Evolutionary conservation across 129 eudicot species (phyloP), one percentile per base, ranked within the genome.

Genomic region (Sambucus nigra): DNA sequence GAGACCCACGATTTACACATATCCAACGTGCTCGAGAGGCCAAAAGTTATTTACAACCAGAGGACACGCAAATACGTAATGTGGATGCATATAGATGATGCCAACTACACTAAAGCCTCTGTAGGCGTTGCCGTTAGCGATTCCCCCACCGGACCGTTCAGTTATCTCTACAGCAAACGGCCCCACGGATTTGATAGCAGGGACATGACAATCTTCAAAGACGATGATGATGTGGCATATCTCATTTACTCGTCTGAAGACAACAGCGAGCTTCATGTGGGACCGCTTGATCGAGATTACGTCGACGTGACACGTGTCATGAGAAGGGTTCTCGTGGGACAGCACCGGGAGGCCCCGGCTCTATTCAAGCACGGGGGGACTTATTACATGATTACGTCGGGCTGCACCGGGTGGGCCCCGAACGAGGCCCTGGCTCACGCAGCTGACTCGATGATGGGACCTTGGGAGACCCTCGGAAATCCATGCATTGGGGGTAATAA

Each of bases 31-130:
- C 81, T 86, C 27, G 99, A 91, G 77, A 61, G 99, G 67, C 99
- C 99, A 27, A 91, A 91, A 78, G 99, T 91, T 25, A 65, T 86
- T 6, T 77, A 76, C 66, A 91, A 91, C 28, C 65, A 82, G 12
- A 75, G 66, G 28, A 91, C 94, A 16, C 61, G 64, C 28, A 91
- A 91, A 76, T 91, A 85, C 28, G 85, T 91, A 29, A 91, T 86
- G 99, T 91, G 99, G 99, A 91, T 91, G 99, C 99, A 91, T 64
- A 80, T 91, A 7, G 99, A 91, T 7, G 86, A 84, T 50, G 71
- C 67, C 57, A 91, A 91, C 71, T 91, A 91, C 80, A 91, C 99
- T 15, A 86, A 82, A 68, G 99, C 99, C 27, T 66, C 86, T 0
- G 91, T 82, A 7, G 99, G 99, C 20, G 79, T 86, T 17, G 95